These are phyloP conservation scores for Phaffia tasmanica DNA, from an alignment of 768 basidiomycete species.

Conservation along the genomic window DNA sequence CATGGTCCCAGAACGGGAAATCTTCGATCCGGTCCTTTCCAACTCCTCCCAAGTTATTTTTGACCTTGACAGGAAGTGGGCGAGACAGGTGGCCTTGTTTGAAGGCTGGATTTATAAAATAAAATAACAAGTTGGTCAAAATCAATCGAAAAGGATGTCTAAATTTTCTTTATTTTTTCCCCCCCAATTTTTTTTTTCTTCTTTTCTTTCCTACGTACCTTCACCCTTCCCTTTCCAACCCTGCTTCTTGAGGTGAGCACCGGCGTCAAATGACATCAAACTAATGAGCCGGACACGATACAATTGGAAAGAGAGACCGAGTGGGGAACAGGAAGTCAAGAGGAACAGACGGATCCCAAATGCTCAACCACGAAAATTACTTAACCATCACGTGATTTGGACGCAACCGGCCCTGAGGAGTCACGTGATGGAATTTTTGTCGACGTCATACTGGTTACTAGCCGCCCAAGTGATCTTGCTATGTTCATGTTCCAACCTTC, in stretches of 20 bases:
- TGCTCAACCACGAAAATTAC: too few species aligned
- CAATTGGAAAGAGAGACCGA: too few species aligned
- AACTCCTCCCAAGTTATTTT: slow-evolving; percentile 71
- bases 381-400: too few species aligned
- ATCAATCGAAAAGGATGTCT: not conserved
- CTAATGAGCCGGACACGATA: not conserved
- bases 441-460: too few species aligned
- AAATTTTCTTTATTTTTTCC: not conserved
- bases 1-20: slow-evolving; percentile 94
- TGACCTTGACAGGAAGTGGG: slow-evolving; percentile 68
- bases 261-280: slow-evolving; percentile 33
- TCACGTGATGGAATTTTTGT: too few species aligned
- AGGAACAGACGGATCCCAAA: too few species aligned
- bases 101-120: slow-evolving; percentile 2
- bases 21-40: slow-evolving; percentile 92
- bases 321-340: too few species aligned
- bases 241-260: slow-evolving; percentile 54
- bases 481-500: too few species aligned
- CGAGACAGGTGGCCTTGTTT: slow-evolving; percentile 62
- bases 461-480: too few species aligned
- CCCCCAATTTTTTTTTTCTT: too few species aligned
- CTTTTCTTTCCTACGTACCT: slow-evolving; percentile 28
- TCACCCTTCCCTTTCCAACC: slow-evolving; percentile 82
- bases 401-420: too few species aligned
- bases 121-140: not conserved